These are phyloP conservation scores for Backusella psychrophila DNA, from an alignment of 192 early-diverging fungal genomes.

Conservation along the genomic window DNA sequence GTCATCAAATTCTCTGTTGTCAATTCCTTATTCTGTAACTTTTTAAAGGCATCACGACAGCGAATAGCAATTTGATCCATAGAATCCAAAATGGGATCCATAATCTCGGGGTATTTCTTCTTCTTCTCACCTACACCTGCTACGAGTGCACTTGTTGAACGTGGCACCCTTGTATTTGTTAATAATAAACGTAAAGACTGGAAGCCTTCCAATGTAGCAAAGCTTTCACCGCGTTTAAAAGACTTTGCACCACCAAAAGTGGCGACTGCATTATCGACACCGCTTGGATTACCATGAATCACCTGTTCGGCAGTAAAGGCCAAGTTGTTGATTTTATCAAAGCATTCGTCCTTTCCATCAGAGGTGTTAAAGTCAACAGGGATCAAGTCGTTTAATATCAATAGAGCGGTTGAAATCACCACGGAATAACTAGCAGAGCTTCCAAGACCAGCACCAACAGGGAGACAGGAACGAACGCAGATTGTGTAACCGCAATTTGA, in stretches of 20 bases:
- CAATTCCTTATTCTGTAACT: constrained; percentile 12
- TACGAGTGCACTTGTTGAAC: constrained; percentile 86
- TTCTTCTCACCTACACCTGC: constrained; percentile 66
- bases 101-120: constrained; percentile 55
- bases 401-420: constrained; percentile 71
- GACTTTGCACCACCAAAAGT: constrained; percentile 84
- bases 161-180: constrained; percentile 87
- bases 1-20: constrained; percentile 6
- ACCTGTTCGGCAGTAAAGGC: constrained; percentile 92
- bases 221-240: constrained; percentile 60
- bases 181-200: constrained; percentile 73
- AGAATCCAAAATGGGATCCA: constrained; percentile 65
- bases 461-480: constrained; percentile 70
- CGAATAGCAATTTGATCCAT: constrained; percentile 59
- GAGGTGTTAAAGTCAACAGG: constrained; percentile 9
- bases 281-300: constrained; percentile 93
- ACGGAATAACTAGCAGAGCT: constrained; percentile 94
- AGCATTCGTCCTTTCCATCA: constrained; percentile 16
- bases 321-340: constrained; percentile 79
- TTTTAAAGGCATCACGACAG: constrained; percentile 39
- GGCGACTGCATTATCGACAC: constrained; percentile 90
- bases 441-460: constrained; percentile 92
- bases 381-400: constrained; percentile 52
- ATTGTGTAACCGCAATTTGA: constrained; percentile 51
- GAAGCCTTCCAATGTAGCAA: constrained; percentile 52